phyloP scores from a whole-genome alignment of 1,284 basidiomycete species.

The Coniophora puteana region DNA sequence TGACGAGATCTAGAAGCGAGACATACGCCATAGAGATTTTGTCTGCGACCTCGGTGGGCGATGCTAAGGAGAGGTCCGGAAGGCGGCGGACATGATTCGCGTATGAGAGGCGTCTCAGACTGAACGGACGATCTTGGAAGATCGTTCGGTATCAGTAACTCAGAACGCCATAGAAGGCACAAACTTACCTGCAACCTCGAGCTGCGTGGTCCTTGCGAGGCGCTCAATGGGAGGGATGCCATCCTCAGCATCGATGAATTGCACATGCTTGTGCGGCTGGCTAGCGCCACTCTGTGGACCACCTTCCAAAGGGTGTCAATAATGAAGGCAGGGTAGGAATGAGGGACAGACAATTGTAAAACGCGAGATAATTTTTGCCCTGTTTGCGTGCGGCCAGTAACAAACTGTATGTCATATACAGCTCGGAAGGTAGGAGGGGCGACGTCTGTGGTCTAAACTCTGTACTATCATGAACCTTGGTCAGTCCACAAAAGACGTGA shows the following conservation, averaged over 20 bases:
- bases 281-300: constrained; percentile 82
- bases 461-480: constrained; percentile 23
- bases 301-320: constrained; percentile 37
- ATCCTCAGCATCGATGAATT: constrained; percentile 62
- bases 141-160: constrained; percentile 8
- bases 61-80: constrained; percentile 42
- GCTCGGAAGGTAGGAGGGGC: constrained; percentile 73
- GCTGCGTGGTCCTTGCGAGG: constrained; percentile 51
- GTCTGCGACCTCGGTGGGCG: constrained; percentile 49
- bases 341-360: constrained; percentile 72
- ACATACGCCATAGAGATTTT: constrained; percentile 65
- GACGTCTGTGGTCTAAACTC: constrained; percentile 74
- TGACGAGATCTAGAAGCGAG: constrained; percentile 70
- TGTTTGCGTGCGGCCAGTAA: constrained; percentile 64
- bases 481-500: background rate
- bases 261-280: constrained; percentile 85
- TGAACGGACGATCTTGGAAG: constrained; percentile 44
- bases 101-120: constrained; percentile 66
- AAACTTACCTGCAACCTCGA: constrained; percentile 57
- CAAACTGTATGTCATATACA: constrained; percentile 69
- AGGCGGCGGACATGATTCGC: constrained; percentile 77
- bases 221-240: constrained; percentile 73
- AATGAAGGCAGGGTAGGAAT: background rate
- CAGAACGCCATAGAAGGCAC: constrained; percentile 4
- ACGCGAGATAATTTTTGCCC: constrained; percentile 64